Conservation (phyloP, 768 basidiomycete species). For the Leccinum incarnatum region DNA sequence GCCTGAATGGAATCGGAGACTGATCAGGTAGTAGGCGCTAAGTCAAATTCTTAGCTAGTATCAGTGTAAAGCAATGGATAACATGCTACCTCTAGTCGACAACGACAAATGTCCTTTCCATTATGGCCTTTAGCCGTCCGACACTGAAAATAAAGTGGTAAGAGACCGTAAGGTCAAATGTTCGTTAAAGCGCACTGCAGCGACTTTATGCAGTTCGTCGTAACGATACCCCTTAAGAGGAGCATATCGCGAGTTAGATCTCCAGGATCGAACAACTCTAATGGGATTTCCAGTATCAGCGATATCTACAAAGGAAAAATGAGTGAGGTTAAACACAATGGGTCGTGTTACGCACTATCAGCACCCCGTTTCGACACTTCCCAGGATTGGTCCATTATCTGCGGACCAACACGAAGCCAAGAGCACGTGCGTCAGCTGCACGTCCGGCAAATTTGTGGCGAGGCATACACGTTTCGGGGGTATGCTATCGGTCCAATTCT, state of each 20-base stretch:
- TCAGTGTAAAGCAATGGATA: neutral
- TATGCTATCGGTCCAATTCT: neutral
- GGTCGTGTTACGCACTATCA: constrained; percentile 15
- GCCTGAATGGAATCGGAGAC: constrained; percentile 16
- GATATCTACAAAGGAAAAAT: constrained; percentile 18
- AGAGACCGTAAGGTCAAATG: neutral
- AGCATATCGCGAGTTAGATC: constrained; percentile 23
- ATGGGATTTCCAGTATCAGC: constrained; percentile 15
- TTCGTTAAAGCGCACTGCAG: constrained; percentile 9
- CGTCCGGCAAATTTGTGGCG: neutral
- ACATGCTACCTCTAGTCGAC: constrained; percentile 21
- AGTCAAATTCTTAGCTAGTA: neutral
- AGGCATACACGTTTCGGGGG: constrained; percentile 26
- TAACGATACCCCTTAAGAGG: constrained; percentile 28
- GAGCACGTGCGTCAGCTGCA: neutral
- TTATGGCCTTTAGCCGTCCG: constrained; percentile 21
- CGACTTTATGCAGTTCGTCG: constrained; percentile 30
- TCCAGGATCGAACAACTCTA: constrained; percentile 28
- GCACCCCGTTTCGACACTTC: constrained; percentile 6
- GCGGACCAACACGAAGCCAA: constrained; percentile 22
- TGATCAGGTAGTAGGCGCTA: constrained; percentile 26
- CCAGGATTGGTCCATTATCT: constrained; percentile 25
- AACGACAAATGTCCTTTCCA: constrained; percentile 24
- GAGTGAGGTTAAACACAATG: neutral
- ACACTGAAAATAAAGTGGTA: constrained; percentile 7